Evolutionary conservation across 805 yeast species (phyloP), one percentile per base, ranked within the genome.

Genomic region (Saturnispora quitensis): DNA sequence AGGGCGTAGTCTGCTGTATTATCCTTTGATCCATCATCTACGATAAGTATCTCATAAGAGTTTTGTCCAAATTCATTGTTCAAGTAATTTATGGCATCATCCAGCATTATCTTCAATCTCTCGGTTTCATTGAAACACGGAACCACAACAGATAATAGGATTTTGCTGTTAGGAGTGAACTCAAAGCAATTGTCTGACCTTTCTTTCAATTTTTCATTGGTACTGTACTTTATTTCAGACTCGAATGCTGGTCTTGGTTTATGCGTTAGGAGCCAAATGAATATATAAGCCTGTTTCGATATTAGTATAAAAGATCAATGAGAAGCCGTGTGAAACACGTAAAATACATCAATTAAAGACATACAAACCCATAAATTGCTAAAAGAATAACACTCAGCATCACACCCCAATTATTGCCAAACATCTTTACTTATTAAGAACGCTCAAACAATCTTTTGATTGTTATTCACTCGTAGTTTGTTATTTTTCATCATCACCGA

Each of bases 111-210:
- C 33, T 77, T 76, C 54, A 93, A 75, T 50, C 99, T 75, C 13
- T 71, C 66, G 1, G 84, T 82, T 67, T 93, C 99, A 63, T 93
- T 93, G 62, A 78, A 93, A 64, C 97, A 89, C n/a, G 99, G 99
- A 5, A 93, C 79, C 6, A 93, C 89, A 25, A 93, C 83, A 25
- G 93, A 80, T 43, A 91, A 60, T 33, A 76, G 40, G 22, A 24
- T 36, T 4, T 40, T 44, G 6, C 18, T 28, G 12, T 34, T 6
- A 4, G 13, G 13, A n/a, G 36, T 28, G 5, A 33, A 43, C 1
- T 25, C n/a, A 24, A 86, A 73, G 3, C 65, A 72, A 36, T 71
- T 73, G 55, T 47, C 48, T 62, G 67, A 50, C 62, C 57, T 50
- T 58, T 56, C 51, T 60, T 61, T 68, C 65, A 6, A 9, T 6